phyloP scores from a whole-genome alignment of 768 basidiomycete species.

The Neoboletus subvelutipes region DNA sequence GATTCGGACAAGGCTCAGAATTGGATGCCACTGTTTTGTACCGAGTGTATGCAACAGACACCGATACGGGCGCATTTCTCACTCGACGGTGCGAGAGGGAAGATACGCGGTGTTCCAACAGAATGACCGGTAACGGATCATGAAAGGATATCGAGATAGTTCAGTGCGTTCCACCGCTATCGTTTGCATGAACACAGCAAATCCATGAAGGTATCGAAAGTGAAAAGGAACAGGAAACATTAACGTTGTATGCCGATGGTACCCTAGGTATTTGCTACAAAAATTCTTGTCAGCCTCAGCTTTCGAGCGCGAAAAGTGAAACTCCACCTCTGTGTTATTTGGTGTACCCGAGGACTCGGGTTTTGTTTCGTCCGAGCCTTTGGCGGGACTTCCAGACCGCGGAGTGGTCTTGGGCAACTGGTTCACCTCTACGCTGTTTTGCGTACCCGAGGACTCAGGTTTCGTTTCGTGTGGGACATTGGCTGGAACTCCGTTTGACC shows the following conservation, averaged over 20 bases:
- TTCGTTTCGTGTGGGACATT: not conserved
- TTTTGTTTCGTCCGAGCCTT: not conserved
- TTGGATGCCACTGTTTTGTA: not conserved
- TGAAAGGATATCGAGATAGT: not conserved
- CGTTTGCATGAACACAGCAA: not conserved
- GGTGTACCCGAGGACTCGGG: not conserved
- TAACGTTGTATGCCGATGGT: not conserved
- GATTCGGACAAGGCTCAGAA: too few relatives aligned
- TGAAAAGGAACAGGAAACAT: not conserved
- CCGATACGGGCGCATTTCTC: not conserved
- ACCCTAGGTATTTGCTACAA: not conserved
- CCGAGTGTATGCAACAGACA: not conserved
- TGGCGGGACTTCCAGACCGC: not conserved
- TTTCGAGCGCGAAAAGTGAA: too few relatives aligned
- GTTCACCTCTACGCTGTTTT: not conserved
- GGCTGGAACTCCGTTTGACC: too few relatives aligned
- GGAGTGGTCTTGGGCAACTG: not conserved
- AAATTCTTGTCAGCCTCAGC: not conserved
- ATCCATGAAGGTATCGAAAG: not conserved
- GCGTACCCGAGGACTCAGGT: not conserved
- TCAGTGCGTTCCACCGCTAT: too few relatives aligned
- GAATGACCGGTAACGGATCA: not conserved
- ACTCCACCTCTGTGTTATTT: not conserved
- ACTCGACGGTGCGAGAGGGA: not conserved
- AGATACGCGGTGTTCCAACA: not conserved